Evolutionary conservation across 257 asterid genomes (phyloP), one percentile per base, ranked within the genome.

Genomic region (Euphrasia confusa): DNA sequence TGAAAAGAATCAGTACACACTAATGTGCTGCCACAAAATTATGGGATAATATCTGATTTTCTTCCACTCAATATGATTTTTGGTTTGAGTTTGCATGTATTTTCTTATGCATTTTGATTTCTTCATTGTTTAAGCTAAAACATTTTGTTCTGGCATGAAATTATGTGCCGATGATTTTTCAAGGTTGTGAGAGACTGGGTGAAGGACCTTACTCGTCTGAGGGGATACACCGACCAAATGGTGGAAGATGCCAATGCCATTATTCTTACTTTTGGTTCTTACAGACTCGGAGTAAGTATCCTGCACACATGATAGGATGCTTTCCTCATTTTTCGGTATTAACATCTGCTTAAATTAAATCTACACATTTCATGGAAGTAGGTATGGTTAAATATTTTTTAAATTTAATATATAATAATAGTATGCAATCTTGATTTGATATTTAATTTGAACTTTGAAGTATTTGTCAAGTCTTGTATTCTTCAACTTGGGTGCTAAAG

Each of bases 241-340:
- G 92, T 87, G 68, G 92, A 89, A 79, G 97, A 87, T 69, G 95
- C 99, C 65, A 93, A 87, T 75, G 95, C 97, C 10, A 81, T 79
- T 35, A 79, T 93, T 62, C 77, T 85, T 35, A 93, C 99, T 10
- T 93, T 93, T 74, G 99, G 99, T 71, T 93, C 99, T 72, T 87
- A 93, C 71, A 81, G 94, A 33, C 94, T 93, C 26, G 99, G 99
- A 71, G 99, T 93, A 78, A 81, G 83, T 39, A 65, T 32, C 67
- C 64, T 68, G 49, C 48, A n/a, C 57, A 39, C 37, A 35, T 63
- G 26, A 40, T 45, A 59, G 24, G n/a, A 14, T 66, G 24, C 59
- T 48, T 70, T 44, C 44, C 26, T 24, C 50, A 56, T 17, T 54
- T 28, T 45, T 45, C 26, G 24, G 11, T 12, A 45, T 1, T 24